Percentiles rank a stretch among this genome's conserved stretches.
Evolutionary conservation across 2,329 filamentous ascomycete genomes (phyloP).

Genomic region (Ceratocystis albifundus): DNA sequence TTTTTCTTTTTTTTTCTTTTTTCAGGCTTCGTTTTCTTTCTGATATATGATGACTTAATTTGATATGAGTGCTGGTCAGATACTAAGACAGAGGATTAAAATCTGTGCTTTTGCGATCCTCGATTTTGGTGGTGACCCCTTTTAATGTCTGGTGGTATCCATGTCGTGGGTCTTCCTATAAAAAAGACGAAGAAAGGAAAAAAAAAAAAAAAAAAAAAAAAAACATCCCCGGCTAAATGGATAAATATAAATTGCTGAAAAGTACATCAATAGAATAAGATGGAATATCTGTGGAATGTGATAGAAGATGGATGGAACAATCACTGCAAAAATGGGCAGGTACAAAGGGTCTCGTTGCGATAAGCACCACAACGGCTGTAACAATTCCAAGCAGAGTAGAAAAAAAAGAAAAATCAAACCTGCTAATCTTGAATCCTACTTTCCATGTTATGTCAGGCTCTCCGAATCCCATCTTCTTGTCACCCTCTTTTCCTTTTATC

Average conservation of each 20-base stretch:
- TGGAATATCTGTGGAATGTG: conserved; percentile 1
- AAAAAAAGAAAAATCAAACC: background rate
- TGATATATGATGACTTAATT: background rate
- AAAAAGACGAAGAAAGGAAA: too few relatives aligned
- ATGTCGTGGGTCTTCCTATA: background rate
- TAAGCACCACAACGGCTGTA: background rate
- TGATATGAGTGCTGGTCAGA: background rate
- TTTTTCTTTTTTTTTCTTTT: background rate
- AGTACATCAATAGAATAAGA: background rate
- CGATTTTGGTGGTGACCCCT: background rate
- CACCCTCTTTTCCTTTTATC: background rate
- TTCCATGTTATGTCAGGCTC: too few relatives aligned
- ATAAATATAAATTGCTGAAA: too few relatives aligned
- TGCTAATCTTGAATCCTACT: background rate
- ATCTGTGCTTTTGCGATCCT: background rate
- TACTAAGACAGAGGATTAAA: conserved; percentile 20
- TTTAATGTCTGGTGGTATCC: conserved; percentile 1
- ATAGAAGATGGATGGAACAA: background rate
- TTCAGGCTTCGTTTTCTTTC: background rate
- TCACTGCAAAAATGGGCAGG: background rate
- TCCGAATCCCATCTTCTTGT: too few relatives aligned
- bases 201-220: too few relatives aligned
- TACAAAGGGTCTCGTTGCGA: background rate
- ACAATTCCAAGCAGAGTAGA: background rate
- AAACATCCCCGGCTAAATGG: too few relatives aligned